Evolutionary conservation across 108 stramenopile genomes (phyloP), one percentile per base, ranked within the genome.

Genomic region (Seminavis robusta): DNA sequence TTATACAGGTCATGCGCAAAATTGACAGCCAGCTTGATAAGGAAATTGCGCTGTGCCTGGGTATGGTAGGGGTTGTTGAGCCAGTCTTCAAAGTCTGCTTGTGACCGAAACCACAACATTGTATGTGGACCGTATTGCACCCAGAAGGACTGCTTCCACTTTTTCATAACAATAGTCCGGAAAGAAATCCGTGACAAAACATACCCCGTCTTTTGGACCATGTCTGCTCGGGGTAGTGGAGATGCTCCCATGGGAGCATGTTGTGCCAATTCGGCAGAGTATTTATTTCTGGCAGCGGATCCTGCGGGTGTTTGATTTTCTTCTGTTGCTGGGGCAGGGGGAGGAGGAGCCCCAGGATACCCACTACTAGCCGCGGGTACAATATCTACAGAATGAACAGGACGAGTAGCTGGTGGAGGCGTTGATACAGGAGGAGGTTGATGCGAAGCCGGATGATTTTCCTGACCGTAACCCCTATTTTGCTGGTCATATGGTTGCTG

Each of bases 101-200:
- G 69, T 24, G 52, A 55, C 4, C 93, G 80, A 59, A 91, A 94
- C 73, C 85, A 86, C 9, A 94, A 53, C 63, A 94, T 67, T 13
- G 81, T 74, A 30, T 83, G 83, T 0, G 83, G 79, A 9, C 86
- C 88, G 46, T 91, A 88, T 41, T 84, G 83, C 15, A 91, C 73
- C 93, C 93, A 94, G 59, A 83, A 94, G 30, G 81, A 74, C 54
- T 94, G 88, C 48, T 94, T 94, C 93, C 93, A 94, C 51, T 91
- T 94, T 45, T 90, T 84, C 67, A 90, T 69, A 5, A 94, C 58
- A 52, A 94, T 88, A 6, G 93, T 94, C 4, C 93, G 83, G 53
- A 90, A 88, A 23, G 87, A 86, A 48, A 90, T 94, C 20, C 93
- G 73, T 4, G 86, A 76, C 23, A 94, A 55, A 29, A 90, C 83